Evolutionary conservation across 192 early-diverging fungal genomes (phyloP), one percentile per base, ranked within the genome.

Genomic region (Backusella luteola): DNA sequence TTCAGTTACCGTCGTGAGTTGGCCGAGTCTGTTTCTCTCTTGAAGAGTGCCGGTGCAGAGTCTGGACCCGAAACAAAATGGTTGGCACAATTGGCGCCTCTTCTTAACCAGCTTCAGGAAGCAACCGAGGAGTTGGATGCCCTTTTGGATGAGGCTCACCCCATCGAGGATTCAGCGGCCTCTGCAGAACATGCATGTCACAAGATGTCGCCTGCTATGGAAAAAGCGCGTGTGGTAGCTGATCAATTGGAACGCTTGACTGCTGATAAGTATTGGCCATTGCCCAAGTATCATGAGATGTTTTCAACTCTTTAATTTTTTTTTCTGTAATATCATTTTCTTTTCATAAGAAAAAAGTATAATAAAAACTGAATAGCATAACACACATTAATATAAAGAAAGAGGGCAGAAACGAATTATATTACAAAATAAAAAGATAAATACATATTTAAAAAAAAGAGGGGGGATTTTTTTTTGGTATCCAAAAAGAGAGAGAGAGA

Each of bases 221-320:
- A 94, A 70, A 81, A 83, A 38, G 88, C 90, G 52, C 90, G 98
- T 73, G 56, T 68, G 7, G 79, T 86, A 17, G 90, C 91, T 46
- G 96, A 98, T 80, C 76, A 76, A 49, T 85, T 99, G 38, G 97
- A 99, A 86, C 69, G 79, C n/a, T 66, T 93, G 34, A 88, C 94
- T 59, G 90, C 93, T 34, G 96, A 98, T 89, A 96, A 95, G 91
- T 89, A 86, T 86, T 99, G 97, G 96, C 96, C 96, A 35, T 91
- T 94, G 83, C 98, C 98, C 84, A 97, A 96, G 87, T 99, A 99
- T 89, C 91, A 92, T 35, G 96, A 99, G 88, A 90, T 99, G 52
- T 86, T 96, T 72, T 90, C 94, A 71, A 91, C 87, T 32, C 82
- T 91, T 73, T 90, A 84, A 87, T n/a, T 41, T 32, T 49, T 9